These are phyloP conservation scores for Amesomyces nigricolor DNA, from an alignment of 2,329 filamentous ascomycete genomes.

Conservation along the genomic window DNA sequence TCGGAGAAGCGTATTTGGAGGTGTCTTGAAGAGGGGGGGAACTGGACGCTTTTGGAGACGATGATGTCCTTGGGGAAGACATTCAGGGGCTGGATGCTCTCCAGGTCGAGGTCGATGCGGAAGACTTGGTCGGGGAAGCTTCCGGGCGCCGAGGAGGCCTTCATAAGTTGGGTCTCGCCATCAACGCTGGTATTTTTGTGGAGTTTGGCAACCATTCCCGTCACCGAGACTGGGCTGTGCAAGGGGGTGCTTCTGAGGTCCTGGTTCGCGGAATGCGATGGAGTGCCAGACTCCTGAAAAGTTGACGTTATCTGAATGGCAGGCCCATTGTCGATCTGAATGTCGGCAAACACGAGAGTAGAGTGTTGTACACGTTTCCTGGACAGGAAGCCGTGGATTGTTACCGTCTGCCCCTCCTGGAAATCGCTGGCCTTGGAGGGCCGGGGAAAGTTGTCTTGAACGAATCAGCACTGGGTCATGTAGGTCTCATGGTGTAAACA, in stretches of 20 bases:
- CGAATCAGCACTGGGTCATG: constrained; percentile 3
- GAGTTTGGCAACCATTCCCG: constrained; percentile 33
- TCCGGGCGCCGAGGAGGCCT: constrained; percentile 1
- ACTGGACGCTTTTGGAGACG: constrained; percentile 67
- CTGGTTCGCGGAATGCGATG: constrained; percentile 34
- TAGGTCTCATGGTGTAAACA: constrained; percentile 20
- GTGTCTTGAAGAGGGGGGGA: constrained; percentile 70
- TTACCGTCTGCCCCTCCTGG: constrained; percentile 38
- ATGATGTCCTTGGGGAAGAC: constrained; percentile 70
- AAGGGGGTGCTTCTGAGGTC: constrained; percentile 42
- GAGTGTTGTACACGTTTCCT: constrained; percentile 62
- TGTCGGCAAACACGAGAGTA: constrained; percentile 64
- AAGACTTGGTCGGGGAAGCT: constrained; percentile 23
- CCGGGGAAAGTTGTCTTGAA: constrained; percentile 30
- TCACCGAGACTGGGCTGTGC: constrained; percentile 49
- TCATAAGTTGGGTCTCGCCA: constrained; percentile 2
- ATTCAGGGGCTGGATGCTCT: constrained; percentile 63
- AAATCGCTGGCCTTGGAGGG: constrained; percentile 28
- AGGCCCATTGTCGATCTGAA: constrained; percentile 31
- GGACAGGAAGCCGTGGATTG: constrained; percentile 66
- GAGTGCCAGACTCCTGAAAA: constrained; percentile 34
- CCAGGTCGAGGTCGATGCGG: constrained; percentile 54
- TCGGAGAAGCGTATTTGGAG: constrained; percentile 75
- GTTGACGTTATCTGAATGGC: constrained; percentile 39
- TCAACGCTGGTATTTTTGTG: constrained; percentile 12